Percentiles rank a stretch among this genome's conserved stretches.
Evolutionary conservation across 2,329 filamentous ascomycete genomes (phyloP).

Genomic region (Epichloe typhina): DNA sequence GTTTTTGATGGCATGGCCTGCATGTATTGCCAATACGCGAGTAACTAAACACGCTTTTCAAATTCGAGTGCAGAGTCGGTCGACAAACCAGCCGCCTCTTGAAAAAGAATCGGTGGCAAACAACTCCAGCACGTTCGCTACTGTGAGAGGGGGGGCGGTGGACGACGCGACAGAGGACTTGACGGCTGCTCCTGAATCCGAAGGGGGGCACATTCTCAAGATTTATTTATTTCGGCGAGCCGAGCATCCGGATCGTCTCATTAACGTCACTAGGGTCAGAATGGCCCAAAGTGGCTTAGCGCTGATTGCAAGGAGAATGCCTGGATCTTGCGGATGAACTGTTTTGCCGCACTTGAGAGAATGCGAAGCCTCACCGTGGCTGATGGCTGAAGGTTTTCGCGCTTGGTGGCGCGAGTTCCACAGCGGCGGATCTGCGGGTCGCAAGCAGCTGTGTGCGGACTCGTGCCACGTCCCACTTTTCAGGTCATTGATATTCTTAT

Average conservation of each 20-base stretch:
- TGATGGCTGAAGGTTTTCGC: background rate
- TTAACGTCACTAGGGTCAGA: slow-evolving; percentile 2
- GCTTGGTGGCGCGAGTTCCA: no score
- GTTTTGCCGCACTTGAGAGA: slow-evolving; percentile 4
- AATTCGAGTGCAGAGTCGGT: background rate
- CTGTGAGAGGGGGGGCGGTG: background rate
- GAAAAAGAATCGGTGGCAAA: background rate
- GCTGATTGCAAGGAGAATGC: background rate
- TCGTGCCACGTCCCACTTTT: no score
- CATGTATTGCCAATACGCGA: background rate
- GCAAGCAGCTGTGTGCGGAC: no score
- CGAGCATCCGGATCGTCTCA: slow-evolving; percentile 15
- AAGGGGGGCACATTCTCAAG: background rate
- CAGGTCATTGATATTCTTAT: no score
- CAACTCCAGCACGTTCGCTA: background rate
- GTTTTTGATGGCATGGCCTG: slow-evolving; percentile 19
- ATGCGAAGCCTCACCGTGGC: background rate
- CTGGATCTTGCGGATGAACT: slow-evolving; percentile 7
- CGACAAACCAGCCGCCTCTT: background rate
- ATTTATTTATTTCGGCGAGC: slow-evolving; percentile 8
- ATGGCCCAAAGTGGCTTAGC: background rate
- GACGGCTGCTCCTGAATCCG: background rate
- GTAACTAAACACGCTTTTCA: background rate
- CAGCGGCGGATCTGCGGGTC: no score
- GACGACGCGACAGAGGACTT: background rate